A percentile compares a stretch with the other conserved stretches of the same genome.
phyloP scores from a whole-genome alignment of 2,329 filamentous ascomycete genomes.

The Lachnellula hyalina region DNA sequence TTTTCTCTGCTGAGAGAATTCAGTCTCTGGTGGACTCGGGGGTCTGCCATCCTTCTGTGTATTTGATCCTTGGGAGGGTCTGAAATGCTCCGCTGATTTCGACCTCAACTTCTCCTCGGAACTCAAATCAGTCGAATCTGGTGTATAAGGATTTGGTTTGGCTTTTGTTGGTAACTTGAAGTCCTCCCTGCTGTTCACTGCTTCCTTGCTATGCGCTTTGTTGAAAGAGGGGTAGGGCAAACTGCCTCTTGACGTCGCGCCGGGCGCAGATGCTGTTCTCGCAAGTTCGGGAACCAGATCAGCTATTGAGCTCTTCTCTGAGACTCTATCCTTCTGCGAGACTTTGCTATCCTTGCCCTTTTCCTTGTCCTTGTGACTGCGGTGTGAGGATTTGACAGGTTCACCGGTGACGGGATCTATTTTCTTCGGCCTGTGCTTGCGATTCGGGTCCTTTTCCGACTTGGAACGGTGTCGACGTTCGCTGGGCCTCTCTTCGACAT shows the following conservation, averaged over 20 bases:
- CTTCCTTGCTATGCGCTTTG: constrained; percentile 88
- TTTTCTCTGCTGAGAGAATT: constrained; percentile 43
- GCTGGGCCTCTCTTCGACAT: constrained; percentile 23
- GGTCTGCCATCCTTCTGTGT: constrained; percentile 44
- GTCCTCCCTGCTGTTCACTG: constrained; percentile 51
- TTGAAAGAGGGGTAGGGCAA: constrained; percentile 78
- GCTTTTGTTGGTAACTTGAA: constrained; percentile 19
- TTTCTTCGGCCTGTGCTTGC: constrained; percentile 28
- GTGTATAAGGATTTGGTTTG: constrained; percentile 47
- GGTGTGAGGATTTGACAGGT: constrained; percentile 25
- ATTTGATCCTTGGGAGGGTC: constrained; percentile 37
- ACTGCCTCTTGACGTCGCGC: constrained; percentile 28
- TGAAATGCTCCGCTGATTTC: constrained; percentile 42
- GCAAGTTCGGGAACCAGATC: constrained; percentile 46
- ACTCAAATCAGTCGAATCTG: constrained; percentile 66
- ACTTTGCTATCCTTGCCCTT: not conserved
- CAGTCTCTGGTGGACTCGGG: constrained; percentile 61
- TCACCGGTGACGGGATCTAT: constrained; percentile 31
- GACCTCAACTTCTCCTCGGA: constrained; percentile 42
- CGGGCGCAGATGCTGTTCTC: constrained; percentile 30
- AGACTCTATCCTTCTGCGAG: constrained; percentile 1
- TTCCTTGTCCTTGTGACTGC: constrained; percentile 26
- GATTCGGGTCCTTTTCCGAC: constrained; percentile 29
- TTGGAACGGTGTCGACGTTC: constrained; percentile 29
- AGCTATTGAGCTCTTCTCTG: constrained; percentile 33